Conservation (phyloP, 2,329 filamentous ascomycete genomes). For the Pestalotiopsis sp. region DNA sequence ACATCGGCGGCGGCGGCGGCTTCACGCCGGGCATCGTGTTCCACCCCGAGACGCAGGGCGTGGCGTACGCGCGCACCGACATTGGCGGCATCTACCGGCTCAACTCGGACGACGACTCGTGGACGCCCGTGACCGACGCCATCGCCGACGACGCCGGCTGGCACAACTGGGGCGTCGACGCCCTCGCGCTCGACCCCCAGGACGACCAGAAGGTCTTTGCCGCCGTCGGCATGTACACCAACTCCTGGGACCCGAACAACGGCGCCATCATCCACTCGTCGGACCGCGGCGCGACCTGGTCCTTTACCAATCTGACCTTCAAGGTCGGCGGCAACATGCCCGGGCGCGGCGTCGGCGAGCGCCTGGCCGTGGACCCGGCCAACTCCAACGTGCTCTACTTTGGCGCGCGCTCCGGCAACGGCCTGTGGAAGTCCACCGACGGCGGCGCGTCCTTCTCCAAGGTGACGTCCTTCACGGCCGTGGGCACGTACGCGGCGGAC, state of each 20-base stretch:
- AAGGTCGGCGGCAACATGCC: constrained; percentile 67
- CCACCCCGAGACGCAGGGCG: constrained; percentile 50
- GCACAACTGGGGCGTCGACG: constrained; percentile 60
- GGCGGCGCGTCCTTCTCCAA: constrained; percentile 56
- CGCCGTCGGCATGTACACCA: constrained; percentile 62
- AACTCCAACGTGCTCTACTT: constrained; percentile 61
- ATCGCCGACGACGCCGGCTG: constrained; percentile 46
- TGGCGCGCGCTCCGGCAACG: constrained; percentile 60
- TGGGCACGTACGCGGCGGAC: constrained; percentile 50
- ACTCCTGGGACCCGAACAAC: constrained; percentile 57
- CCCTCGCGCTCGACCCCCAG: constrained; percentile 57
- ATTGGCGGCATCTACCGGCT: constrained; percentile 60
- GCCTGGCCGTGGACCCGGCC: constrained; percentile 59
- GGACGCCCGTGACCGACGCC: constrained; percentile 55
- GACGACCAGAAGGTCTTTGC: constrained; percentile 55
- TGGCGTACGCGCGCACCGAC: constrained; percentile 59
- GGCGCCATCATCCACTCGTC: constrained; percentile 57
- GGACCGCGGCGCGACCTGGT: constrained; percentile 57
- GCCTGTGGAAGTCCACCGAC: constrained; percentile 61
- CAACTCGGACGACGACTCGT: constrained; percentile 59
- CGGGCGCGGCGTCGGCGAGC: constrained; percentile 60
- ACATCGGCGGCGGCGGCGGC: constrained; percentile 58
- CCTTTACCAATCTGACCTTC: constrained; percentile 52
- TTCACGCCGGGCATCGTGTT: constrained; percentile 61
- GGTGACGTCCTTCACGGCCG: constrained; percentile 52